These are phyloP conservation scores for Madurella mycetomatis DNA, from an alignment of 2,329 filamentous ascomycete species.

Conservation along the genomic window DNA sequence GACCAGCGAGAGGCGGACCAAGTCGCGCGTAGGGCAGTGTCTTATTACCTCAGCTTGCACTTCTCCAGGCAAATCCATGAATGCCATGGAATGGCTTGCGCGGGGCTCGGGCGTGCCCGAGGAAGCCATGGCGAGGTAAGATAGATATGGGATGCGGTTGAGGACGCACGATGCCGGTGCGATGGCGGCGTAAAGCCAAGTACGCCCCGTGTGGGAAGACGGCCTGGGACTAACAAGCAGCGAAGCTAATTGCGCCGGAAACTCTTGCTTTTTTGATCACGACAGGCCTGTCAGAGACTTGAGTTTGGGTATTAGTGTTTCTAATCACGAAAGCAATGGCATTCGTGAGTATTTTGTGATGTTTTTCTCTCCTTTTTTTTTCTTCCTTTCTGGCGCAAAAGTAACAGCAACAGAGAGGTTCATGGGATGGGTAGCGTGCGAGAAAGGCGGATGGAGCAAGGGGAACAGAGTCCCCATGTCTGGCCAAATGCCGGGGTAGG, in stretches of 20 bases:
- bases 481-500: conserved; percentile 6
- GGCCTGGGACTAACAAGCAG: too few relatives aligned
- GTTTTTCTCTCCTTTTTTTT: too few relatives aligned
- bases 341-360: too few relatives aligned
- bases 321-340: too few relatives aligned
- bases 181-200: background rate
- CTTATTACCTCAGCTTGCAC: conserved; percentile 46
- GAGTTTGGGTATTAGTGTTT: too few relatives aligned
- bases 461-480: background rate
- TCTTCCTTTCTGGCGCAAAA: background rate
- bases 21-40: conserved; percentile 47
- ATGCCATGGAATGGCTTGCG: conserved; percentile 15
- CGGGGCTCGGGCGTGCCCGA: conserved; percentile 13
- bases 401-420: background rate
- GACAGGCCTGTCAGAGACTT: too few relatives aligned
- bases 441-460: background rate
- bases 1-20: conserved; percentile 55
- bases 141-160: background rate
- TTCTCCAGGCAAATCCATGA: conserved; percentile 44
- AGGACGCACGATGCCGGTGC: background rate
- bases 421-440: background rate
- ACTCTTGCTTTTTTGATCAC: too few relatives aligned
- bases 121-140: conserved; percentile 32
- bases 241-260: too few relatives aligned
- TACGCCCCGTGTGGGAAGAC: too few relatives aligned